Evolutionary conservation across 2,329 filamentous ascomycete genomes (phyloP).

Genomic region (Fusarium sp.): DNA sequence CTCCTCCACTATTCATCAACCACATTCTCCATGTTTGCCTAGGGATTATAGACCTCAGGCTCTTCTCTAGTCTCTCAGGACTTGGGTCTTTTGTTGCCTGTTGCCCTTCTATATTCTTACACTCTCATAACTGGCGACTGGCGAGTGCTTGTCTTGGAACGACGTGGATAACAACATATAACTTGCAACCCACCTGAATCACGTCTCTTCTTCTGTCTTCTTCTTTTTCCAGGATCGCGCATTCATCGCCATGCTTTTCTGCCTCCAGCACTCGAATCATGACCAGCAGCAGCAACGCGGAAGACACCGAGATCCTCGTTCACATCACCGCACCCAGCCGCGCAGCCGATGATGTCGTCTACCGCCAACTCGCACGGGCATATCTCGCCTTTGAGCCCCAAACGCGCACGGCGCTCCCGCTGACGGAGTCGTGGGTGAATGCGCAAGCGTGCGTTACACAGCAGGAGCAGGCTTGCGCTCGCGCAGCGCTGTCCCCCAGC

Average conservation of each 20-base stretch:
- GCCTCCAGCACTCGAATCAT: constrained; percentile 33
- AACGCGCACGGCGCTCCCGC: constrained; percentile 17
- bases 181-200: neutral
- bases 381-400: constrained; percentile 61
- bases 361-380: constrained; percentile 60
- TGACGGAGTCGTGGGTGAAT: neutral
- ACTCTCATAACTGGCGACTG: constrained; percentile 11
- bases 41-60: neutral
- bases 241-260: constrained; percentile 38
- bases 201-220: neutral
- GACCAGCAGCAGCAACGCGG: constrained; percentile 37
- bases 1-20: constrained; percentile 7
- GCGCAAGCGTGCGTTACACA: neutral
- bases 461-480: constrained; percentile 6
- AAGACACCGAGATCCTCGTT: constrained; percentile 63
- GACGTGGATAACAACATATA: constrained; percentile 16
- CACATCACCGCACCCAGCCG: constrained; percentile 64
- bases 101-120: neutral
- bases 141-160: constrained; percentile 28
- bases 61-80: neutral
- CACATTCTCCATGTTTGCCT: neutral
- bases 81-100: constrained; percentile 1
- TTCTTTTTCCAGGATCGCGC: neutral
- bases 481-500: constrained; percentile 13
- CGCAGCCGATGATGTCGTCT: constrained; percentile 58